Evolutionary conservation across 768 basidiomycete species (phyloP).

Genomic region (Lactarius hatsudake): DNA sequence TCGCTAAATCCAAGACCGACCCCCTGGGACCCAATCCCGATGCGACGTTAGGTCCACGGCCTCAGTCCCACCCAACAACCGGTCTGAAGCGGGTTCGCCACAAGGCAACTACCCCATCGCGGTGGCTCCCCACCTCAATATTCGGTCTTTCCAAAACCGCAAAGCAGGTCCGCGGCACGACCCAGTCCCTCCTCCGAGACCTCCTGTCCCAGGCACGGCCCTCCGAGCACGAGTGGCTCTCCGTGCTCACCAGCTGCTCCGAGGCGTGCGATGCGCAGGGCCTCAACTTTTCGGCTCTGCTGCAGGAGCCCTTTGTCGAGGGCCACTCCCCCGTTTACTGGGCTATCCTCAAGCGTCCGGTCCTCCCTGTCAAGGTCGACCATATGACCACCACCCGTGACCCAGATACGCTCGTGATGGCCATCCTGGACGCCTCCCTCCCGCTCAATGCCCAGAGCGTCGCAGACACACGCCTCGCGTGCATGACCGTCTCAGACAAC

Average conservation of each 20-base stretch:
- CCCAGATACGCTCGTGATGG: slow-evolving; percentile 39
- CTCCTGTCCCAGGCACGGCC: slow-evolving; percentile 42
- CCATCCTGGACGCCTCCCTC: slow-evolving; percentile 52
- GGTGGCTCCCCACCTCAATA: slow-evolving; percentile 22
- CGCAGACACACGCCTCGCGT: slow-evolving; percentile 64
- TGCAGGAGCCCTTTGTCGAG: slow-evolving; percentile 65
- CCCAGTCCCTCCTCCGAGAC: slow-evolving; percentile 26
- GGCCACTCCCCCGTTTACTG: slow-evolving; percentile 68
- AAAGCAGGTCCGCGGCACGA: slow-evolving; percentile 24
- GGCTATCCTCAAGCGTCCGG: slow-evolving; percentile 61
- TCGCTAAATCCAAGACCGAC: not conserved
- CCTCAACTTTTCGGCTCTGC: slow-evolving; percentile 49
- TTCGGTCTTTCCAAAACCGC: slow-evolving; percentile 28
- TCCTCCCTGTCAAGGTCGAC: slow-evolving; percentile 10
- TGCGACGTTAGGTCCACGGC: not conserved
- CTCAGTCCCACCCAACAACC: not conserved
- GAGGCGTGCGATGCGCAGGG: slow-evolving; percentile 53
- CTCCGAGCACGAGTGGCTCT: slow-evolving; percentile 31
- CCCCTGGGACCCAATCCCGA: not conserved
- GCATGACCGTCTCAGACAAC: slow-evolving; percentile 60
- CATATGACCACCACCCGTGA: slow-evolving; percentile 11
- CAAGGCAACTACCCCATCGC: slow-evolving; percentile 5
- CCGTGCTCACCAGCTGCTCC: slow-evolving; percentile 59
- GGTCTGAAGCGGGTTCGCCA: not conserved
- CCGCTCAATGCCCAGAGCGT: slow-evolving; percentile 44